Evolutionary conservation across 2,329 filamentous ascomycete species (phyloP).

Genomic region (Cladosporium velox): DNA sequence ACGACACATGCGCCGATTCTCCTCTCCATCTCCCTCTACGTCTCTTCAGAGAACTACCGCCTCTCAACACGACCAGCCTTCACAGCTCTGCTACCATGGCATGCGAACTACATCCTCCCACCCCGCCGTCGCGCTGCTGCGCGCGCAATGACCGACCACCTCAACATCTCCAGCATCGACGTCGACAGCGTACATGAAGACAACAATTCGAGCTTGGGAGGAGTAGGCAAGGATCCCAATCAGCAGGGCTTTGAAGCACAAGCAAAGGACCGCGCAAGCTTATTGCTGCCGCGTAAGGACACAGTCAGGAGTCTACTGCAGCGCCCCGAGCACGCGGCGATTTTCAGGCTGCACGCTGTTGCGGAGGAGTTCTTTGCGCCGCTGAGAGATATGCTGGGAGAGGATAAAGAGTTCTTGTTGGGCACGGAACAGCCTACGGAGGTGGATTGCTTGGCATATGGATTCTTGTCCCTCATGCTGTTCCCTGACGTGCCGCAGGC

Average conservation of each 20-base stretch:
- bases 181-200: conserved; percentile 45
- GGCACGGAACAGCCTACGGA: conserved; percentile 56
- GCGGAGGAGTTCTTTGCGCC: conserved; percentile 72
- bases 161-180: conserved; percentile 51
- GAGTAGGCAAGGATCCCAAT: conserved; percentile 31
- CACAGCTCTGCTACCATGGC: conserved; percentile 77
- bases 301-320: conserved; percentile 65
- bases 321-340: conserved; percentile 66
- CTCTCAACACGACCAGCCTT: conserved; percentile 76
- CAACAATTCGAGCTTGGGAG: conserved; percentile 38
- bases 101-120: conserved; percentile 83
- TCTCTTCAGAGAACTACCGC: conserved; percentile 85
- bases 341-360: conserved; percentile 75
- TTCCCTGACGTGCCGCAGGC: conserved; percentile 61
- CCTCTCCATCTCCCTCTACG: conserved; percentile 83
- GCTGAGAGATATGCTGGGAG: conserved; percentile 62
- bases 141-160: conserved; percentile 61
- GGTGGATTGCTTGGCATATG: conserved; percentile 78
- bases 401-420: conserved; percentile 58
- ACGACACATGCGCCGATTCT: conserved; percentile 73
- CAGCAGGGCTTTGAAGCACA: conserved; percentile 34
- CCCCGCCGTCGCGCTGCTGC: conserved; percentile 71
- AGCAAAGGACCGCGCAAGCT: conserved; percentile 44
- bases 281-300: conserved; percentile 58
- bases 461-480: conserved; percentile 75